phyloP scores from a whole-genome alignment of 2,329 filamentous ascomycete genomes.

The Sclerotinia sclerotiorum region DNA sequence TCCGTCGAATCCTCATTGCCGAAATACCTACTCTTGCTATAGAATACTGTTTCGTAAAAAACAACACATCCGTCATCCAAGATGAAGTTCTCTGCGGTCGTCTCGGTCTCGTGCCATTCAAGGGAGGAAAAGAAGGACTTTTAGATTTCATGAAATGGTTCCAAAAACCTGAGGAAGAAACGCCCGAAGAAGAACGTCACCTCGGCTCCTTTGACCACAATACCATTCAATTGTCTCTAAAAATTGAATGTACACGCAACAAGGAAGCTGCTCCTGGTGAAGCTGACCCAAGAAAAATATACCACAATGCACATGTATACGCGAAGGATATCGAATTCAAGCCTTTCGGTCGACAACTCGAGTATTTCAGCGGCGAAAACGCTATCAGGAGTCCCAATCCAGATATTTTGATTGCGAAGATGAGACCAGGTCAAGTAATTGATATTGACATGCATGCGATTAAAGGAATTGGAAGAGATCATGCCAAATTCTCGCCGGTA shows the following conservation, averaged over 20 bases:
- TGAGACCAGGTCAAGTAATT: slow-evolving; percentile 87
- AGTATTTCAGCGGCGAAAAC: slow-evolving; percentile 66
- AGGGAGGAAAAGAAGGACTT: slow-evolving; percentile 73
- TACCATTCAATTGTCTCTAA: slow-evolving; percentile 75
- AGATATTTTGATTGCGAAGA: slow-evolving; percentile 89
- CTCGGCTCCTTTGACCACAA: slow-evolving; percentile 75
- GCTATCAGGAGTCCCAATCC: slow-evolving; percentile 79
- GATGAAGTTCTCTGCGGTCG: slow-evolving; percentile 93
- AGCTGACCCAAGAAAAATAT: slow-evolving; percentile 79
- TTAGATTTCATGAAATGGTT: slow-evolving; percentile 78
- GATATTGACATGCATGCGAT: slow-evolving; percentile 88
- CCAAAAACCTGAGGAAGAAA: slow-evolving; percentile 66
- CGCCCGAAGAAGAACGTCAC: slow-evolving; percentile 51
- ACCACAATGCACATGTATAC: slow-evolving; percentile 82
- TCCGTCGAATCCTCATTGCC: slow-evolving; percentile 91
- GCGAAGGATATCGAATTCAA: slow-evolving; percentile 74
- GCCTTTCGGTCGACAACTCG: slow-evolving; percentile 69
- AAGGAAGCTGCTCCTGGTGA: slow-evolving; percentile 68
- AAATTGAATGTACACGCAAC: slow-evolving; percentile 79
- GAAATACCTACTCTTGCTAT: slow-evolving; percentile 95
- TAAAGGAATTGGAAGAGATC: slow-evolving; percentile 90
- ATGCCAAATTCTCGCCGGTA: slow-evolving; percentile 96
- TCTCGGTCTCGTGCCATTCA: slow-evolving; percentile 86
- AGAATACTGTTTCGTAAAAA: slow-evolving; percentile 87
- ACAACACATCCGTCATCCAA: slow-evolving; percentile 97